Evolutionary conservation across 306 rosid species (phyloP).

Genomic region (Gillenia trifoliata): DNA sequence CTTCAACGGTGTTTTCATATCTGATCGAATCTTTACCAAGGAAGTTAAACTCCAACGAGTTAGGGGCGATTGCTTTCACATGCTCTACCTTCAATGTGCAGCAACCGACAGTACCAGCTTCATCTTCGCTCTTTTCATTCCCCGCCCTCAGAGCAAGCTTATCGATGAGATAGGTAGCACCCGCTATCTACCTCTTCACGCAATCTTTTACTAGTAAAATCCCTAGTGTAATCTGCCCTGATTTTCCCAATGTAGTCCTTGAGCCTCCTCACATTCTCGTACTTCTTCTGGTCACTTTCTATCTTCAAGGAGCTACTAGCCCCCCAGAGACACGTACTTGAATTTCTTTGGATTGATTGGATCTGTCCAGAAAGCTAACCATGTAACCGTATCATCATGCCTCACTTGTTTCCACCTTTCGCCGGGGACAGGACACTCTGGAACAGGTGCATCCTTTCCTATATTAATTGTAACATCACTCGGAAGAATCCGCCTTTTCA

Average conservation of each 20-base stretch:
- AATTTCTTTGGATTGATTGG: slow-evolving; percentile 87
- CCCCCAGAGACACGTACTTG: slow-evolving; percentile 89
- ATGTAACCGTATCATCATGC: slow-evolving; percentile 90
- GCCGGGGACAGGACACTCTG: slow-evolving; percentile 92
- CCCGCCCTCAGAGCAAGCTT: slow-evolving; percentile 99
- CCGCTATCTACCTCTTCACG: slow-evolving; percentile 73
- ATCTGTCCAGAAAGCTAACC: slow-evolving; percentile 93
- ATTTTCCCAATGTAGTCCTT: slow-evolving; percentile 84
- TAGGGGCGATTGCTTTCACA: slow-evolving; percentile 66
- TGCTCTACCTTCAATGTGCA: slow-evolving; percentile 95
- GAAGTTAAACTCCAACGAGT: slow-evolving; percentile 84
- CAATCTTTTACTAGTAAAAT: slow-evolving; percentile 75
- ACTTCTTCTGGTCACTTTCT: slow-evolving; percentile 94
- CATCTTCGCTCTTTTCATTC: slow-evolving; percentile 90
- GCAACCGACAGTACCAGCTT: slow-evolving; percentile 95
- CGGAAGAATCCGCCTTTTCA: slow-evolving; percentile 89
- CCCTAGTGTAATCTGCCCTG: slow-evolving; percentile 77
- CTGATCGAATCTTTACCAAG: slow-evolving; percentile 98
- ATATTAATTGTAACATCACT: slow-evolving; percentile 79
- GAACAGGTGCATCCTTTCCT: slow-evolving; percentile 80
- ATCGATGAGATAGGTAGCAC: slow-evolving; percentile 95
- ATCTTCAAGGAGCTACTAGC: slow-evolving; percentile 96
- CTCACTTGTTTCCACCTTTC: slow-evolving; percentile 95
- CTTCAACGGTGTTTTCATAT: slow-evolving; percentile 84
- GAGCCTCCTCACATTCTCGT: slow-evolving; percentile 90